Percentiles rank a stretch among this genome's conserved stretches.
phyloP scores from a whole-genome alignment of 1,284 basidiomycete genomes.

The Fistulina hepatica region DNA sequence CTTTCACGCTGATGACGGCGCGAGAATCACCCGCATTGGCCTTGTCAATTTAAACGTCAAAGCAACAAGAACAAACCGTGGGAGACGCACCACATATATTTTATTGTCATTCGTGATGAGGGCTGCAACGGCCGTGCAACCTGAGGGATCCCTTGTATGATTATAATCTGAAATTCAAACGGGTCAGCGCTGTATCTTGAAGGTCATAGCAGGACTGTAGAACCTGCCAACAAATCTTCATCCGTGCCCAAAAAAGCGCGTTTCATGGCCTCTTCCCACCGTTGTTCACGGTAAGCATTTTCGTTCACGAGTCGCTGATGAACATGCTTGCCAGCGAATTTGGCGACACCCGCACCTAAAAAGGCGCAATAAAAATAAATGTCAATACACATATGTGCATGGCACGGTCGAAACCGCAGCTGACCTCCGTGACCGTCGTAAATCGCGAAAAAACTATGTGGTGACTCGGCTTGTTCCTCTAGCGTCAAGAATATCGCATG shows the following conservation, averaged over 20 bases:
- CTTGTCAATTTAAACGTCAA: constrained; percentile 42
- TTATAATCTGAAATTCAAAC: constrained; percentile 52
- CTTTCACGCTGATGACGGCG: constrained; percentile 80
- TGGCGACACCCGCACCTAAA: constrained; percentile 79
- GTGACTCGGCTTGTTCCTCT: constrained; percentile 39
- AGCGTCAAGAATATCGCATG: constrained; percentile 76
- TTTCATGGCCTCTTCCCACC: constrained; percentile 78
- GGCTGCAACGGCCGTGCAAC: constrained; percentile 92
- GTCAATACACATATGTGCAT: constrained; percentile 10
- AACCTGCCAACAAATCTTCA: constrained; percentile 84
- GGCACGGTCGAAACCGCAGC: constrained; percentile 30
- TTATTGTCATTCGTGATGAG: constrained; percentile 71
- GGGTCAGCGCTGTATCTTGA: constrained; percentile 10
- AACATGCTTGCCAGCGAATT: constrained; percentile 84
- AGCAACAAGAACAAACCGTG: constrained; percentile 9
- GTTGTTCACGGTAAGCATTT: constrained; percentile 57
- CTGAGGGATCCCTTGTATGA: constrained; percentile 86
- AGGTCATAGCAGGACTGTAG: constrained; percentile 18
- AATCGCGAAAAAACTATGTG: constrained; percentile 86
- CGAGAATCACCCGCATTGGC: constrained; percentile 98
- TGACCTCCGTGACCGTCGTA: constrained; percentile 99
- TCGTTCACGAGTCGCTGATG: constrained; percentile 73
- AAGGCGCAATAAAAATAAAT: constrained; percentile 7
- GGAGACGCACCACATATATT: constrained; percentile 63
- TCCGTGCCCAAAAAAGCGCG: constrained; percentile 89